A percentile compares a stretch with the other conserved stretches of the same genome.
Evolutionary conservation across 2,329 filamentous ascomycete genomes (phyloP).

Genomic region (Pezicula neosporulosa): DNA sequence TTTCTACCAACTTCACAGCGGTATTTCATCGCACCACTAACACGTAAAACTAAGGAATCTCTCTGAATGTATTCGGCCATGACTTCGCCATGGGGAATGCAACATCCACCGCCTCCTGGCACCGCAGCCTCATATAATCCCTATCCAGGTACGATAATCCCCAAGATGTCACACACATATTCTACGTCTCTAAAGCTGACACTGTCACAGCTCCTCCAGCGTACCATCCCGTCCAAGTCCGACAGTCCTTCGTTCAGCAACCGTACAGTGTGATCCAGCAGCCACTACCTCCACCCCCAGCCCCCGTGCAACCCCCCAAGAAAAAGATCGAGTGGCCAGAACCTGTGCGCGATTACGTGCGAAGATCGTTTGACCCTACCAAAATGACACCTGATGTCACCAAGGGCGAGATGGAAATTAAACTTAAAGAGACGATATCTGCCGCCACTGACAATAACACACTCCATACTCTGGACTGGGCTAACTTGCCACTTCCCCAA

Average conservation of each 20-base stretch:
- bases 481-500: constrained; percentile 78
- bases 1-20: neutral
- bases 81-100: constrained; percentile 10
- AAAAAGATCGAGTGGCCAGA: constrained; percentile 71
- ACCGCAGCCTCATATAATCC: constrained; percentile 21
- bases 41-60: constrained; percentile 1
- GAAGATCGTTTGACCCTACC: constrained; percentile 77
- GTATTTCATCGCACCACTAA: neutral
- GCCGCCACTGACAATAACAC: constrained; percentile 71
- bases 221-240: constrained; percentile 41
- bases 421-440: constrained; percentile 82
- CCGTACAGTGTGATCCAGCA: constrained; percentile 33
- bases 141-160: neutral
- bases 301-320: constrained; percentile 31
- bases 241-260: constrained; percentile 31
- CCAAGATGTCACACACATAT: neutral
- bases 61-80: constrained; percentile 1
- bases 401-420: constrained; percentile 72
- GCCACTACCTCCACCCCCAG: constrained; percentile 24
- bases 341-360: constrained; percentile 83
- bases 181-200: constrained; percentile 23
- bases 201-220: constrained; percentile 32
- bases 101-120: constrained; percentile 30
- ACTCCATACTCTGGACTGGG: constrained; percentile 78
- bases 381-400: constrained; percentile 62